Conservation (phyloP, 208 protist genomes). For the Trypanosoma mega region DNA sequence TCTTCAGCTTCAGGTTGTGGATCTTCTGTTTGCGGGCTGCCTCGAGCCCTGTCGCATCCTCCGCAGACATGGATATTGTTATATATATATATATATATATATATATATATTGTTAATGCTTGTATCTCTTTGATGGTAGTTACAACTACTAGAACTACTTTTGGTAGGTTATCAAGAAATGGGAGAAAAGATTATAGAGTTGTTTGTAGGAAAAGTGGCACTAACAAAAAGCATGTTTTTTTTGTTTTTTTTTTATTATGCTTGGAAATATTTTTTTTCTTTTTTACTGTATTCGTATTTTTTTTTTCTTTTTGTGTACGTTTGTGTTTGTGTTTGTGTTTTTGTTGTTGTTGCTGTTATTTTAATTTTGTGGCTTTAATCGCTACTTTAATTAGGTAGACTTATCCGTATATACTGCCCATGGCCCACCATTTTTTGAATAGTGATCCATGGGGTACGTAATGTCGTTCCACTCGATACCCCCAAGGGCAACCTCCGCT, state of each 20-base stretch:
- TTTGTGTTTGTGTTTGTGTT: not conserved
- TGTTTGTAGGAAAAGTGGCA: too few relatives aligned
- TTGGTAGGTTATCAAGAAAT: too few relatives aligned
- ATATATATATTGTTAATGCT: too few relatives aligned
- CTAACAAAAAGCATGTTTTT: not conserved
- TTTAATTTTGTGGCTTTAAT: conserved; percentile 10
- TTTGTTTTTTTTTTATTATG: not conserved
- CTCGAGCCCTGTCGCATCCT: conserved; percentile 73
- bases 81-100: too few relatives aligned
- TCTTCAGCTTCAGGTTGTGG: conserved; percentile 88
- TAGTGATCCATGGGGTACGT: conserved; percentile 98
- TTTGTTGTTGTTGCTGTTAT: conserved; percentile 15
- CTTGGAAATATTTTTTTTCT: not conserved
- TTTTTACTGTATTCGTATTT: not conserved
- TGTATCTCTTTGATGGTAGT: too few relatives aligned
- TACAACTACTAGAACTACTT: too few relatives aligned
- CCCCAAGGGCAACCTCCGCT: conserved; percentile 92
- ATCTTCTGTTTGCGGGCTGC: conserved; percentile 87
- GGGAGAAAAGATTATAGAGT: too few relatives aligned
- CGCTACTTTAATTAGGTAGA: conserved; percentile 31
- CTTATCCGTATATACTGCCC: conserved; percentile 94
- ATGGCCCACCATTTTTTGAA: conserved; percentile 89
- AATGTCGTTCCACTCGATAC: conserved; percentile 71
- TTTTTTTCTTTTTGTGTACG: not conserved
- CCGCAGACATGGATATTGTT: conserved; percentile 42